Conservation (phyloP, 2,329 filamentous ascomycete species). For the Calonectria hawksworthii region DNA sequence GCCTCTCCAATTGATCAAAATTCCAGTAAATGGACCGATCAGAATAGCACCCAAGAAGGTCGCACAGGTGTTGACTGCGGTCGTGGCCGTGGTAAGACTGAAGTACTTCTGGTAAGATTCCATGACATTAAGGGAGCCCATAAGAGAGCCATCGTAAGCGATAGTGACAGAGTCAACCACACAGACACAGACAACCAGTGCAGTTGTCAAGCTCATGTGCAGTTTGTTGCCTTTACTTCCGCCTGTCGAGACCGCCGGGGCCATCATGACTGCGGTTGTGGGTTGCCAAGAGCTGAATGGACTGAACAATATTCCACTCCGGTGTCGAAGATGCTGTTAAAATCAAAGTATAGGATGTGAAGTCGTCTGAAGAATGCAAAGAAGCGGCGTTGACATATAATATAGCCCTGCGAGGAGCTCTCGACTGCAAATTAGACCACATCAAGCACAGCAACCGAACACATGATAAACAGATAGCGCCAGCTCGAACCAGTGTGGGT, state of each 20-base stretch:
- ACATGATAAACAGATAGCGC: background rate
- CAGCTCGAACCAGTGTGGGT: background rate
- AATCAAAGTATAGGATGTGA: no score
- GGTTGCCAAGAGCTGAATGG: background rate
- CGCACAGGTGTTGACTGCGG: conserved; percentile 23
- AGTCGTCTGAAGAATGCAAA: no score
- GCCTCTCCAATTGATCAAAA: conserved; percentile 38
- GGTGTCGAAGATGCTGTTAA: no score
- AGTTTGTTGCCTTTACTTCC: background rate
- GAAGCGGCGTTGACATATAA: background rate
- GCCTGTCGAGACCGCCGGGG: background rate
- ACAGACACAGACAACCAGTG: background rate
- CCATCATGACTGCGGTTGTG: background rate
- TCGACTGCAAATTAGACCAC: background rate
- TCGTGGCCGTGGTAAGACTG: conserved; percentile 25
- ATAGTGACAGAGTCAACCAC: conserved; percentile 6
- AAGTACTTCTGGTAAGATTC: conserved; percentile 24
- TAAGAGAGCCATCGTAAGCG: conserved; percentile 3
- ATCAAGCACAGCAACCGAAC: background rate
- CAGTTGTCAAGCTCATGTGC: background rate
- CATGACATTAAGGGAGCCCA: conserved; percentile 23
- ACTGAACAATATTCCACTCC: no score
- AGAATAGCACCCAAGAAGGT: conserved; percentile 19
- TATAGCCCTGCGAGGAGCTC: background rate
- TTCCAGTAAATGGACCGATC: conserved; percentile 15